These are phyloP conservation scores for Suillus cothurnatus DNA, from an alignment of 768 basidiomycete species.

Conservation along the genomic window DNA sequence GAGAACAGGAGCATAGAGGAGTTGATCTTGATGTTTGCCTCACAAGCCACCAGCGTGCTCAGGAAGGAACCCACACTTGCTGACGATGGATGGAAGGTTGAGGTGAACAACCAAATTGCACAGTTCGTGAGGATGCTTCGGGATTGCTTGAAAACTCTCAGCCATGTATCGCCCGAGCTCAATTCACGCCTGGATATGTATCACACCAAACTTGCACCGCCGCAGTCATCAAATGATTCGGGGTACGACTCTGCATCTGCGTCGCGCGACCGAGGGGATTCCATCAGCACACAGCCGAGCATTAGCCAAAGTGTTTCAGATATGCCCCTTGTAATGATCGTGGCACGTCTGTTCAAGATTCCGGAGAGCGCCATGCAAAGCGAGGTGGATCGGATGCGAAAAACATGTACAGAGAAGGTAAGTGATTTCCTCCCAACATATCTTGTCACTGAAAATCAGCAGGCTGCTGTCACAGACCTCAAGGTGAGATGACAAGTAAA, in stretches of 20 bases:
- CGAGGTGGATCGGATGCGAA: conserved; percentile 69
- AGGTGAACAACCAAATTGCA: conserved; percentile 90
- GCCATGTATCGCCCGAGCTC: conserved; percentile 84
- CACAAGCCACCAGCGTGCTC: conserved; percentile 83
- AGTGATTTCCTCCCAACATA: conserved; percentile 11
- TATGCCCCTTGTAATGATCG: conserved; percentile 74
- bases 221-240: conserved; percentile 59
- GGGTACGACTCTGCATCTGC: conserved; percentile 67
- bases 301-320: conserved; percentile 56
- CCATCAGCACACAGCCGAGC: conserved; percentile 41
- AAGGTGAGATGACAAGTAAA: conserved; percentile 53
- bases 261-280: conserved; percentile 56
- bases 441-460: conserved; percentile 15
- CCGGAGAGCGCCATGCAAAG: conserved; percentile 65
- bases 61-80: conserved; percentile 86
- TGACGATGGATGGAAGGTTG: conserved; percentile 90
- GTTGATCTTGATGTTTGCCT: conserved; percentile 94
- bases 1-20: conserved; percentile 98
- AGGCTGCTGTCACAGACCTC: conserved; percentile 86
- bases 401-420: conserved; percentile 78
- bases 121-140: conserved; percentile 85
- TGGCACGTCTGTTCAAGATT: conserved; percentile 75
- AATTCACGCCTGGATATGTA: conserved; percentile 83
- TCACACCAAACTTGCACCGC: conserved; percentile 73
- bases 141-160: conserved; percentile 72